Evolutionary conservation across 768 basidiomycete genomes (phyloP).

Genomic region (Trametes cingulata): DNA sequence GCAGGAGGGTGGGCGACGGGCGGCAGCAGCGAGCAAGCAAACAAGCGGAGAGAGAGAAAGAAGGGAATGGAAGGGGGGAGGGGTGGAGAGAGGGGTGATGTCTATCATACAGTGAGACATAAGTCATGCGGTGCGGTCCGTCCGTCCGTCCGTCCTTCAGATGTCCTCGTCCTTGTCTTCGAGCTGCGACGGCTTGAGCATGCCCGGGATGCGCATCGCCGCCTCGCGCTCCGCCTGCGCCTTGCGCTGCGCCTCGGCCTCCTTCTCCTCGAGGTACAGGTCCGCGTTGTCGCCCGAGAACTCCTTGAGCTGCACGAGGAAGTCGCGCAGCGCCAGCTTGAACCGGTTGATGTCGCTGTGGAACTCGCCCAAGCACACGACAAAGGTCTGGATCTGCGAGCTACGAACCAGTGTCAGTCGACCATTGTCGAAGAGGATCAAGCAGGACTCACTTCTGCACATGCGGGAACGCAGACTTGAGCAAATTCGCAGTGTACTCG

Average conservation of each 20-base stretch:
- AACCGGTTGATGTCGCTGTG: constrained; percentile 85
- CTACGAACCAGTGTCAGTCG: too few relatives aligned
- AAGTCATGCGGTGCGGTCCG: constrained; percentile 16
- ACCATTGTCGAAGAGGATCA: too few relatives aligned
- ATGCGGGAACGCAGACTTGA: constrained; percentile 90
- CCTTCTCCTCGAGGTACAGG: constrained; percentile 92
- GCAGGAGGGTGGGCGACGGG: background rate
- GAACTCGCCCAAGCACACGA: constrained; percentile 65
- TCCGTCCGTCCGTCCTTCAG: constrained; percentile 34
- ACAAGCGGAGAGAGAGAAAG: constrained; percentile 14
- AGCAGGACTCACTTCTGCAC: constrained; percentile 67
- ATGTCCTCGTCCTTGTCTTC: constrained; percentile 94
- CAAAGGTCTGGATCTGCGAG: constrained; percentile 70
- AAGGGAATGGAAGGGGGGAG: constrained; percentile 2
- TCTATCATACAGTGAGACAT: constrained; percentile 28
- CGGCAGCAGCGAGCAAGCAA: constrained; percentile 14
- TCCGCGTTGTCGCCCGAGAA: constrained; percentile 95
- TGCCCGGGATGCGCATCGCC: constrained; percentile 94
- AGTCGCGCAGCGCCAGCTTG: constrained; percentile 93
- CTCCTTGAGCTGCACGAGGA: constrained; percentile 97
- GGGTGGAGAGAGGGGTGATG: background rate
- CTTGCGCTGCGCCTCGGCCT: constrained; percentile 76
- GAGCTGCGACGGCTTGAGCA: constrained; percentile 93
- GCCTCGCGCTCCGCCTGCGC: constrained; percentile 83
- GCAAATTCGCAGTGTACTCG: constrained; percentile 82